Evolutionary conservation across 306 rosid genomes (phyloP).

Genomic region (Pyrus bretschneideri): DNA sequence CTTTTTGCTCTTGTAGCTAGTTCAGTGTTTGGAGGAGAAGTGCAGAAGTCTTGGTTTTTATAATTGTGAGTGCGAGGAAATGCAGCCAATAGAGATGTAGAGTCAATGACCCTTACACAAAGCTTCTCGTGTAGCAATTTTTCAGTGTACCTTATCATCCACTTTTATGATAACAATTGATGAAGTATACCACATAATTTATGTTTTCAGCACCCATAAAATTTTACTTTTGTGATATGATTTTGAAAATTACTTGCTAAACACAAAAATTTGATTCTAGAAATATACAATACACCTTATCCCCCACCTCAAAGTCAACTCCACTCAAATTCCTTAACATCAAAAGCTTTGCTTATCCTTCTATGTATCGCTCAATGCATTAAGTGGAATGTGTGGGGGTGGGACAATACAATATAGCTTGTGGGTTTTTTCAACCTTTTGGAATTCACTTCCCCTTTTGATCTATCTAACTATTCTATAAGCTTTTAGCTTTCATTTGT

Average conservation of each 20-base stretch:
- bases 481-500: background rate
- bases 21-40: conserved; percentile 2
- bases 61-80: conserved; percentile 25
- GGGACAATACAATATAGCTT: conserved; percentile 11
- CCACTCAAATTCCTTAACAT: conserved; percentile 5
- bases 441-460: conserved; percentile 19
- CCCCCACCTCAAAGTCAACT: conserved; percentile 31
- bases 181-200: no score
- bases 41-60: background rate
- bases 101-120: conserved; percentile 21
- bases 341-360: background rate
- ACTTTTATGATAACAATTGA: no score
- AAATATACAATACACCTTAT: background rate
- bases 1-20: background rate
- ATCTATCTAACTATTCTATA: background rate
- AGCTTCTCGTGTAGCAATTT: conserved; percentile 4
- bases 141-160: no score
- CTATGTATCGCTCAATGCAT: conserved; percentile 1
- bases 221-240: no score
- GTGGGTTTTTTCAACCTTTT: conserved; percentile 24
- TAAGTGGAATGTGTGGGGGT: background rate
- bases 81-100: conserved; percentile 23
- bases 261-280: background rate
- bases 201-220: no score
- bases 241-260: no score